Conservation (phyloP, 192 early-diverging fungal genomes). For the Pecoramyces ruminantium region DNA sequence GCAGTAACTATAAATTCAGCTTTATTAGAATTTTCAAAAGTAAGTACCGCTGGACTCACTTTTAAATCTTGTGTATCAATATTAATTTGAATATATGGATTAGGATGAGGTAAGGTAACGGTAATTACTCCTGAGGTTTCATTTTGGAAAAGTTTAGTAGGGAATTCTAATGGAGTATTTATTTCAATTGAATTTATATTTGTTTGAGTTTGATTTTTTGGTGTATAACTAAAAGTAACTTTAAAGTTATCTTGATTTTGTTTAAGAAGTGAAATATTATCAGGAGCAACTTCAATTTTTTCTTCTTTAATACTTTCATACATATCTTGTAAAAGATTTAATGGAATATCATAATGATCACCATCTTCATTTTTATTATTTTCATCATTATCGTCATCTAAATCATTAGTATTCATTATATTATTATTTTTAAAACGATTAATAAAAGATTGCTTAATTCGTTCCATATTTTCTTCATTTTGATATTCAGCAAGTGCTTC, state of each 20-base stretch:
- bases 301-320: not conserved
- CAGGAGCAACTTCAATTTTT: not conserved
- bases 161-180: not conserved
- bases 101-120: not conserved
- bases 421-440: not conserved
- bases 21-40: not conserved
- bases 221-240: not conserved
- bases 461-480: not conserved
- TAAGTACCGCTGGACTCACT: not conserved
- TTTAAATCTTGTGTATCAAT: not conserved
- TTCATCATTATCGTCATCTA: not conserved
- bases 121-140: not conserved
- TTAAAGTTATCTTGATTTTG: not conserved
- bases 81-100: not conserved
- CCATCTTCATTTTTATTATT: not conserved
- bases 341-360: not conserved
- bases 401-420: not conserved
- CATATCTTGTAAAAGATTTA: not conserved
- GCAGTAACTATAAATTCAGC: not conserved
- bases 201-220: not conserved
- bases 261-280: not conserved
- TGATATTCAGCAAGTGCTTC: not conserved
- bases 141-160: not conserved
- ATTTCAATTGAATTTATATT: not conserved
- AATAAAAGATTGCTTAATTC: not conserved